Evolutionary conservation across 2,329 filamentous ascomycete species (phyloP).

Genomic region (Fusarium falciforme): DNA sequence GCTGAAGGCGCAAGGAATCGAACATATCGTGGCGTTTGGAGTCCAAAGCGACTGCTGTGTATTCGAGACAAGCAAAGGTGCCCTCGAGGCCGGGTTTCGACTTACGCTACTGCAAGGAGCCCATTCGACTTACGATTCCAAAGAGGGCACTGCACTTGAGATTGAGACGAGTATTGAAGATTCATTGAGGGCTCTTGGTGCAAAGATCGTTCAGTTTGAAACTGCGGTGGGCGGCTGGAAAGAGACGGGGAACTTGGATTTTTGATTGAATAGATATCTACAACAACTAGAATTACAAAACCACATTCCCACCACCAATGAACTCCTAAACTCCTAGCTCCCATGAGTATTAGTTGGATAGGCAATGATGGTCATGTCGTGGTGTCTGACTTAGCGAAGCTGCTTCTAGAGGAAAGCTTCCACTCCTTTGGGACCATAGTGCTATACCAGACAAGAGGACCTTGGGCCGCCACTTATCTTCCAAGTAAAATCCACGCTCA

Average conservation of each 20-base stretch:
- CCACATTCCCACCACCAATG: background rate
- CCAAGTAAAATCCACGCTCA: background rate
- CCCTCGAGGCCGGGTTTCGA: constrained; percentile 19
- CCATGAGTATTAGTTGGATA: background rate
- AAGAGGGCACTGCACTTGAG: background rate
- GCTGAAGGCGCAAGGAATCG: constrained; percentile 4
- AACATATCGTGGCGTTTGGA: constrained; percentile 21
- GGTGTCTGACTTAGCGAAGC: background rate
- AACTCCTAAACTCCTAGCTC: background rate
- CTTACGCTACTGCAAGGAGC: constrained; percentile 20
- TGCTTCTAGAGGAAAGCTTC: background rate
- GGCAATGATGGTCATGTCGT: background rate
- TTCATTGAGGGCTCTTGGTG: constrained; percentile 3
- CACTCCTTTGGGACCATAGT: background rate
- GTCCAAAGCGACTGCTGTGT: constrained; percentile 31
- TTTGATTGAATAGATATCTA: background rate
- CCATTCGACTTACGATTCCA: constrained; percentile 22
- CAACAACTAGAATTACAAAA: background rate
- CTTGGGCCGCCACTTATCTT: background rate
- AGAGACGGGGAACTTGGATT: background rate
- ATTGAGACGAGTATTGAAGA: constrained; percentile 11
- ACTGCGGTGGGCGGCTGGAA: background rate
- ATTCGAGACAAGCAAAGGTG: constrained; percentile 21
- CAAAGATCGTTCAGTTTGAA: constrained; percentile 5
- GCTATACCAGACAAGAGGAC: background rate